Percentiles rank a stretch among this genome's conserved stretches.
phyloP scores from a whole-genome alignment of 371 early-diverging fungal genomes.

The Spiromyces aspiralis region DNA sequence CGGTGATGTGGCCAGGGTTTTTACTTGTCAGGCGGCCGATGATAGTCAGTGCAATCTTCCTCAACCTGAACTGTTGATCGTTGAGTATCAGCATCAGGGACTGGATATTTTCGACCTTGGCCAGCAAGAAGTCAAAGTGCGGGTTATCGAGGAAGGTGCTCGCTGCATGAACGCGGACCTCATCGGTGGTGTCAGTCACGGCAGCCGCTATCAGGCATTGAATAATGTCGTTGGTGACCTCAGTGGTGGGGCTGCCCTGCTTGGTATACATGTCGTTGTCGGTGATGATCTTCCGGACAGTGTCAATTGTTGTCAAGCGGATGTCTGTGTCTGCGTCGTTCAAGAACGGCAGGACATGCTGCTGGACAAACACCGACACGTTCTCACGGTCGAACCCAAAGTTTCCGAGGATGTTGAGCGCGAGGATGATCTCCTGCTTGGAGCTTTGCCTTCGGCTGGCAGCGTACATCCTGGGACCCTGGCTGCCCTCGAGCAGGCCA shows the following conservation, averaged over 20 bases:
- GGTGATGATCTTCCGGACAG: slow-evolving; percentile 69
- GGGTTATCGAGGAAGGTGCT: slow-evolving; percentile 6
- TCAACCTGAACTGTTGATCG: slow-evolving; percentile 83
- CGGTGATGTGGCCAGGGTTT: slow-evolving; percentile 90
- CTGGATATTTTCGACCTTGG: slow-evolving; percentile 81
- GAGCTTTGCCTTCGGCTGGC: slow-evolving; percentile 6
- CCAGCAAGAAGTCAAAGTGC: slow-evolving; percentile 69
- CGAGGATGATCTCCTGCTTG: slow-evolving; percentile 60
- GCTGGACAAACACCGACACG: slow-evolving; percentile 80
- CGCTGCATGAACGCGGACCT: slow-evolving; percentile 20
- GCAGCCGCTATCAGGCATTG: slow-evolving; percentile 77
- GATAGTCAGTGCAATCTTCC: slow-evolving; percentile 66
- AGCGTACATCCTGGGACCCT: not conserved
- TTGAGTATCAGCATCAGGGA: slow-evolving; percentile 79
- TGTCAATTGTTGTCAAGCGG: slow-evolving; percentile 72
- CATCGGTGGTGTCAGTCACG: slow-evolving; percentile 50
- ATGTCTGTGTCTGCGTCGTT: slow-evolving; percentile 71
- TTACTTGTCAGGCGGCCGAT: slow-evolving; percentile 73
- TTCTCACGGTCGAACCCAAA: slow-evolving; percentile 78
- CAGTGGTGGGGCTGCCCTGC: slow-evolving; percentile 66
- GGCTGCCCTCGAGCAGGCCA: not conserved
- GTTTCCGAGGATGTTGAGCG: slow-evolving; percentile 67
- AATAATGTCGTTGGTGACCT: slow-evolving; percentile 76
- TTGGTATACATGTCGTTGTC: slow-evolving; percentile 59
- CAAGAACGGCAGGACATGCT: slow-evolving; percentile 68